These are phyloP conservation scores for Curvularia lunata DNA, from an alignment of 2,329 filamentous ascomycete species.

Conservation along the genomic window DNA sequence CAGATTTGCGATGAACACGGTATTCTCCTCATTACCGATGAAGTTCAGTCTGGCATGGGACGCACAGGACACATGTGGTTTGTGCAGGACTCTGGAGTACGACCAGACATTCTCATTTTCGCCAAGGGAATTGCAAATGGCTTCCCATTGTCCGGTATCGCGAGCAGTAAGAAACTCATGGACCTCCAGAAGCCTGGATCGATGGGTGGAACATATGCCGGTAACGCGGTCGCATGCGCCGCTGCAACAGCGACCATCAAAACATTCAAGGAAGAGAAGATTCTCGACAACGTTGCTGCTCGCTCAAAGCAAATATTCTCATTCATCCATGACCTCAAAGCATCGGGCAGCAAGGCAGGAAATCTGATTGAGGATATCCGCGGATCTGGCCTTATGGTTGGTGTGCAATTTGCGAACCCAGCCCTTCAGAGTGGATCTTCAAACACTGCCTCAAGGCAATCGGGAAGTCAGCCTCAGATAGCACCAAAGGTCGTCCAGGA, in stretches of 20 bases:
- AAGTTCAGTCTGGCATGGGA: conserved; percentile 55
- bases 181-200: conserved; percentile 38
- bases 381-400: conserved; percentile 38
- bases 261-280: conserved; percentile 36
- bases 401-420: conserved; percentile 34
- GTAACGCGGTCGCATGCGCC: conserved; percentile 39
- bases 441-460: conserved; percentile 25
- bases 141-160: conserved; percentile 39
- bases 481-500: conserved; percentile 38
- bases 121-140: conserved; percentile 44
- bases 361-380: conserved; percentile 39
- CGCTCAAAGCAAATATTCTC: conserved; percentile 37
- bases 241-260: conserved; percentile 36
- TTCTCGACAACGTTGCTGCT: conserved; percentile 37
- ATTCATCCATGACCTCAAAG: conserved; percentile 33
- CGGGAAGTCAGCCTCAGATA: conserved; percentile 32
- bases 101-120: conserved; percentile 54
- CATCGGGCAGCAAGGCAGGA: conserved; percentile 34
- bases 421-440: conserved; percentile 27
- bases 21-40: conserved; percentile 53
- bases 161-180: conserved; percentile 36
- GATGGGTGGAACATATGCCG: conserved; percentile 41
- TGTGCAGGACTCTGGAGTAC: conserved; percentile 52
- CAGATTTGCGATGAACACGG: conserved; percentile 54
- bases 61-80: conserved; percentile 55